A percentile compares a stretch with the other conserved stretches of the same genome.
Evolutionary conservation across 2,329 filamentous ascomycete genomes (phyloP).

Genomic region (Nigrospora oryzae): DNA sequence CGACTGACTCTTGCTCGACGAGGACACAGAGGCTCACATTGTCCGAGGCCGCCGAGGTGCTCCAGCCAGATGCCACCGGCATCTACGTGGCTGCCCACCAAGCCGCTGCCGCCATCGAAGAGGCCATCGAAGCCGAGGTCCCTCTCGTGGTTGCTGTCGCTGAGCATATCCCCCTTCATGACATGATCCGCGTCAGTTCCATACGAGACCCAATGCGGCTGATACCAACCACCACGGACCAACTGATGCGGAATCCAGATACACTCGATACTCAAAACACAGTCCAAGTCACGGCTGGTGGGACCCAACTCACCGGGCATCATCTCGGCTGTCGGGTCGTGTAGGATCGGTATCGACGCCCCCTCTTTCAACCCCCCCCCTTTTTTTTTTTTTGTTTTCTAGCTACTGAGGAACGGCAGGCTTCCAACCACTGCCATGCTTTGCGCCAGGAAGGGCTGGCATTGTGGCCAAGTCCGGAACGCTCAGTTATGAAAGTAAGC

Average conservation of each 20-base stretch:
- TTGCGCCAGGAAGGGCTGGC: conserved; percentile 58
- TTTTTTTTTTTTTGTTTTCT: no score
- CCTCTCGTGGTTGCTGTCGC: conserved; percentile 69
- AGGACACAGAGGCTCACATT: background rate
- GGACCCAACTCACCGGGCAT: conserved; percentile 70
- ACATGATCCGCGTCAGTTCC: conserved; percentile 53
- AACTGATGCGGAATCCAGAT: conserved; percentile 34
- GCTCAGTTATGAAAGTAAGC: conserved; percentile 55
- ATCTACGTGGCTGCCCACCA: conserved; percentile 74
- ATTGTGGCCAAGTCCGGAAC: conserved; percentile 70
- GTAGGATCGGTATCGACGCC: conserved; percentile 24
- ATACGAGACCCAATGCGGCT: background rate
- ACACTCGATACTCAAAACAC: conserved; percentile 59
- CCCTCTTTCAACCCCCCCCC: background rate
- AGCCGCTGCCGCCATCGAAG: conserved; percentile 65
- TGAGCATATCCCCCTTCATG: conserved; percentile 67
- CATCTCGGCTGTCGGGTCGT: conserved; percentile 61
- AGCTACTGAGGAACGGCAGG: conserved; percentile 43
- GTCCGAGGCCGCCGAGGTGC: conserved; percentile 52
- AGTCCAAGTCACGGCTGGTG: conserved; percentile 60
- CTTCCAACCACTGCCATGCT: conserved; percentile 69
- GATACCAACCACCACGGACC: background rate
- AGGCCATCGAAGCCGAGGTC: conserved; percentile 70
- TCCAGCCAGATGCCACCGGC: conserved; percentile 69
- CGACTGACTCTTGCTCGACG: background rate